phyloP scores from a whole-genome alignment of 2,329 filamentous ascomycete genomes.

The Pyricularia sp. region DNA sequence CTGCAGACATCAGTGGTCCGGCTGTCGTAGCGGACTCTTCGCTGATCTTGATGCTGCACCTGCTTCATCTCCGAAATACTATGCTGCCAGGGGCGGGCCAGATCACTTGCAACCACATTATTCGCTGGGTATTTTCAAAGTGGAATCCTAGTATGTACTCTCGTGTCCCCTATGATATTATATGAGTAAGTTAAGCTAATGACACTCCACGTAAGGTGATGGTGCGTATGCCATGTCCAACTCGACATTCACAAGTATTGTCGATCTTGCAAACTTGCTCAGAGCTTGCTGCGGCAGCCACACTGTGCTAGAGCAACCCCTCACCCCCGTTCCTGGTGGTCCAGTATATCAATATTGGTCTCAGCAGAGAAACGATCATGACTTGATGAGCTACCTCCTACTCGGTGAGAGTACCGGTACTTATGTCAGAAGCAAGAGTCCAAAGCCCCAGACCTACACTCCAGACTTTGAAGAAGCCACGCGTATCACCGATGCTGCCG shows the following conservation, averaged over 20 bases:
- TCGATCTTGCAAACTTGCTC: constrained; percentile 61
- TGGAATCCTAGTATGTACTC: constrained; percentile 67
- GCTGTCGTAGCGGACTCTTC: constrained; percentile 71
- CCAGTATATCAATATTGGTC: constrained; percentile 38
- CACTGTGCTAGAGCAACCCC: constrained; percentile 19
- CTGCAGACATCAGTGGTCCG: constrained; percentile 75
- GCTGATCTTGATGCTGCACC: constrained; percentile 58
- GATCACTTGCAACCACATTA: constrained; percentile 58
- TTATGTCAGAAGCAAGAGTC: not conserved
- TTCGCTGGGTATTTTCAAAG: constrained; percentile 71
- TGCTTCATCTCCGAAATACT: constrained; percentile 57
- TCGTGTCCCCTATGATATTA: not conserved
- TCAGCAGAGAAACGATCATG: constrained; percentile 29
- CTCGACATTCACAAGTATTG: constrained; percentile 52
- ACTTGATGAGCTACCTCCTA: constrained; percentile 44
- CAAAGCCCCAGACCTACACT: not conserved
- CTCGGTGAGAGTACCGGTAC: constrained; percentile 17
- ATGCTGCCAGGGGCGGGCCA: constrained; percentile 61
- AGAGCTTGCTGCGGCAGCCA: constrained; percentile 53
- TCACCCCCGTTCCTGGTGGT: constrained; percentile 33
- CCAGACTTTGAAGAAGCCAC: constrained; percentile 7
- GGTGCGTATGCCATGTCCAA: constrained; percentile 55
- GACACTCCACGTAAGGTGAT: constrained; percentile 40
- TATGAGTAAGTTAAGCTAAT: constrained; percentile 4
- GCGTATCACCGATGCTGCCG: constrained; percentile 23